These are phyloP conservation scores for Hippophae rhamnoides DNA, from an alignment of 306 rosid species.

Conservation along the genomic window DNA sequence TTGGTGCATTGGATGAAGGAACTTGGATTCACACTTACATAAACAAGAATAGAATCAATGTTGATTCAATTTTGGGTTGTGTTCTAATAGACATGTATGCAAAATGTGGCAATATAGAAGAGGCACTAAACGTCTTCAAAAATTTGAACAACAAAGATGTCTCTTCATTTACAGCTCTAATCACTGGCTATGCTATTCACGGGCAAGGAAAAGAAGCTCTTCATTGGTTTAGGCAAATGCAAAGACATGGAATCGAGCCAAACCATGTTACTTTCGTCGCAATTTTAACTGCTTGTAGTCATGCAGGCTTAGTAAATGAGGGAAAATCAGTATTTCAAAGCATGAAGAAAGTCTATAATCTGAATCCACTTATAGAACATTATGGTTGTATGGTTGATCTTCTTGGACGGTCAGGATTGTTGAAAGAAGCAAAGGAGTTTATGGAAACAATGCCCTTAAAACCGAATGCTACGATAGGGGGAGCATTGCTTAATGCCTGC, in stretches of 20 bases:
- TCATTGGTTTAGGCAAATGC: slow-evolving; percentile 48
- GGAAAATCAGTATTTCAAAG: slow-evolving; percentile 36
- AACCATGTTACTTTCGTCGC: slow-evolving; percentile 56
- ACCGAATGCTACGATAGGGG: slow-evolving; percentile 55
- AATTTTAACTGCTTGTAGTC: slow-evolving; percentile 62
- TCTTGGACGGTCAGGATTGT: slow-evolving; percentile 53
- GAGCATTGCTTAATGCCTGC: slow-evolving; percentile 61
- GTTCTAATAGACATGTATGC: slow-evolving; percentile 21
- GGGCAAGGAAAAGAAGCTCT: slow-evolving; percentile 55
- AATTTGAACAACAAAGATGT: slow-evolving; percentile 4
- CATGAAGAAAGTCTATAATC: slow-evolving; percentile 36
- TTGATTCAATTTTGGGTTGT: slow-evolving; percentile 14
- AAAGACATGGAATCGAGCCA: slow-evolving; percentile 31
- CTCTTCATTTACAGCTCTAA: slow-evolving; percentile 21
- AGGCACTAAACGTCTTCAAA: slow-evolving; percentile 13
- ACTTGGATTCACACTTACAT: slow-evolving; percentile 17
- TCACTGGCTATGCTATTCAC: slow-evolving; percentile 33
- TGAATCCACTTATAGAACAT: slow-evolving; percentile 48
- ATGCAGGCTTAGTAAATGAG: slow-evolving; percentile 41
- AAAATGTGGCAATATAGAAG: slow-evolving; percentile 19
- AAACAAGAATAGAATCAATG: slow-evolving; percentile 6
- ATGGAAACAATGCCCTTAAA: slow-evolving; percentile 35
- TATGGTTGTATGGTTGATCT: slow-evolving; percentile 76
- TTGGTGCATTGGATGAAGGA: slow-evolving; percentile 16
- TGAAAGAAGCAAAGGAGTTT: slow-evolving; percentile 49